These are phyloP conservation scores for Botryotinia narcissicola DNA, from an alignment of 2,329 filamentous ascomycete genomes.

Conservation along the genomic window DNA sequence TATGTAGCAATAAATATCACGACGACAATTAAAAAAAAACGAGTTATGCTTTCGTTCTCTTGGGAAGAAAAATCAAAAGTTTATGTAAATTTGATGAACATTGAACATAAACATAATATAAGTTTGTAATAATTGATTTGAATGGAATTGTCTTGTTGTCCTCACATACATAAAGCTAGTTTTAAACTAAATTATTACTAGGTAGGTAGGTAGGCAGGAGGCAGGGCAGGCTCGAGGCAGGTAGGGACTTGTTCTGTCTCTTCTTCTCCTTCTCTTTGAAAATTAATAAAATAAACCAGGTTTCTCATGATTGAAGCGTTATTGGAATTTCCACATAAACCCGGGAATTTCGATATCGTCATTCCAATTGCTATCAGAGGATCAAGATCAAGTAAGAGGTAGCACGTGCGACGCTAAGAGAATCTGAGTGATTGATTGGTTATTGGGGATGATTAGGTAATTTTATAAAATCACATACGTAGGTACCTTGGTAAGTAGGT, in stretches of 20 bases:
- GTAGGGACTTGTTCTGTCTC: neutral
- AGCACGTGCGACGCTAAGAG: constrained; percentile 5
- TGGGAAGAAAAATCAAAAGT: neutral
- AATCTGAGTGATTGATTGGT: neutral
- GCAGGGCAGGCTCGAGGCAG: too few species aligned
- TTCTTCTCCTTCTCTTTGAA: neutral
- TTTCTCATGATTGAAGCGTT: constrained; percentile 1
- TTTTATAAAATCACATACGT: too few species aligned
- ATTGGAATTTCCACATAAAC: neutral
- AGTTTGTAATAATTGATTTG: neutral
- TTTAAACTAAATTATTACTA: neutral
- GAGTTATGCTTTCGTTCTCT: neutral
- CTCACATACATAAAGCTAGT: constrained; percentile 14
- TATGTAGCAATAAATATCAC: neutral
- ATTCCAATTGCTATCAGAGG: neutral
- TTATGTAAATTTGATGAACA: constrained; percentile 1
- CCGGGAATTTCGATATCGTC: constrained; percentile 7
- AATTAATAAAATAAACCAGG: neutral
- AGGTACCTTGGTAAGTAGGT: too few species aligned
- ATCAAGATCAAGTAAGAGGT: neutral
- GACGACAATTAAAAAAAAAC: neutral
- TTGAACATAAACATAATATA: neutral
- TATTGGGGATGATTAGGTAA: neutral
- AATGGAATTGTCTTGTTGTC: constrained; percentile 12
- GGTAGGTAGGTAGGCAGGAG: too few species aligned